These are phyloP conservation scores for Miscanthus lutarioriparius DNA, from an alignment of 176 grass and related monocot species.

Conservation along the genomic window DNA sequence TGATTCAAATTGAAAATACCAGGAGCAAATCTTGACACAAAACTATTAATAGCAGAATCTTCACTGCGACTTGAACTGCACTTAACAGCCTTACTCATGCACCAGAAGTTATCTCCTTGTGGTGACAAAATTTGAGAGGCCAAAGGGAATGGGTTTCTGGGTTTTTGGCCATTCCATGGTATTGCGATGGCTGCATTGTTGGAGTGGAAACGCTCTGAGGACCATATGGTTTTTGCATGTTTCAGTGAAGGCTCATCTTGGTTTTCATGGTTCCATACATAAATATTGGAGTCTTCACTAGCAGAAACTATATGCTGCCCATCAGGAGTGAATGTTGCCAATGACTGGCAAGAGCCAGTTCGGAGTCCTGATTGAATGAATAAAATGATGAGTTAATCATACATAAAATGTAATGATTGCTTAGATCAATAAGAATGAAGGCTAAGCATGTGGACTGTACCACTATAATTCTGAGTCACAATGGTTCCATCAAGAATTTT, in stretches of 20 bases:
- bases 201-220: constrained; percentile 75
- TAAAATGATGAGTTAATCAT: constrained; percentile 26
- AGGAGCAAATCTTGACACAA: constrained; percentile 43
- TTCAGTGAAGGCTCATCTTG: constrained; percentile 44
- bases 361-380: constrained; percentile 54
- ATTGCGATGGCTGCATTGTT: constrained; percentile 63
- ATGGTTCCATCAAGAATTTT: constrained; percentile 68
- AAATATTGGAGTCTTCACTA: constrained; percentile 79
- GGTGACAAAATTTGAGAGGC: constrained; percentile 37
- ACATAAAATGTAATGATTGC: constrained; percentile 2
- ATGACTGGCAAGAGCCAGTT: constrained; percentile 57
- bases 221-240: constrained; percentile 68
- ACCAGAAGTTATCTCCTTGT: constrained; percentile 27
- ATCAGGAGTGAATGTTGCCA: constrained; percentile 69
- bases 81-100: constrained; percentile 8
- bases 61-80: constrained; percentile 20
- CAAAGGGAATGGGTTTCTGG: constrained; percentile 33
- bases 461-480: constrained; percentile 85
- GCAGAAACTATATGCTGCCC: constrained; percentile 72
- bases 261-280: constrained; percentile 73
- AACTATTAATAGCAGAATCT: constrained; percentile 31
- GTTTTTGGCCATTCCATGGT: constrained; percentile 66
- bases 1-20: constrained; percentile 62
- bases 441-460: constrained; percentile 44
- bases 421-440: constrained; percentile 9